A percentile compares a stretch with the other conserved stretches of the same genome.
These are phyloP conservation scores for Themeda triandra DNA, from an alignment of 176 grass and related monocot genomes.

Conservation along the genomic window DNA sequence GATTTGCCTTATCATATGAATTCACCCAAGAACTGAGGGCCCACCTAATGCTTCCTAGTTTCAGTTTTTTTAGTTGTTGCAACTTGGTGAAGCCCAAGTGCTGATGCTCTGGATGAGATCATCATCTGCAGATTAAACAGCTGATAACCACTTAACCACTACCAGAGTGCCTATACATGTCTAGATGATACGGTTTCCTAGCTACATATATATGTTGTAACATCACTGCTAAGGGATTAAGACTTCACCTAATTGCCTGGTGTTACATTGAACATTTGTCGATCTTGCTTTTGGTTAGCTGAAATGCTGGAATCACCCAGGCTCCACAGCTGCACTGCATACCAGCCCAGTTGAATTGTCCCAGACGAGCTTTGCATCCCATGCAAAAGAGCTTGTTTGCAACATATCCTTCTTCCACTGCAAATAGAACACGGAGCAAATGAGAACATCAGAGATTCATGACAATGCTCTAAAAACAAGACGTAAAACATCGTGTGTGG, in stretches of 20 bases:
- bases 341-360: constrained; percentile 85
- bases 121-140: neutral
- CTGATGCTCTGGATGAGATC: neutral
- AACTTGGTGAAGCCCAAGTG: no score
- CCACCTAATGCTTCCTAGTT: neutral
- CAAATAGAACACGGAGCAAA: neutral
- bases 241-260: neutral
- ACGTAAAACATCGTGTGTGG: neutral
- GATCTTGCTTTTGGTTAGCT: constrained; percentile 75
- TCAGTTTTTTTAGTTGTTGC: neutral
- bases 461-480: neutral
- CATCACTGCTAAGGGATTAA: neutral
- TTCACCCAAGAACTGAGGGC: neutral
- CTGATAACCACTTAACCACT: neutral
- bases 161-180: neutral
- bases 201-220: neutral
- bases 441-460: neutral
- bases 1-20: neutral
- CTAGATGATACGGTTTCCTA: neutral
- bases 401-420: constrained; percentile 72
- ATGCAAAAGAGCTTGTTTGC: constrained; percentile 78
- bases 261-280: constrained; percentile 57
- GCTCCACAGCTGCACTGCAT: constrained; percentile 84
- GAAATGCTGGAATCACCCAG: constrained; percentile 91
- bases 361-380: constrained; percentile 81